Evolutionary conservation across 2,329 filamentous ascomycete genomes (phyloP), one percentile per base, ranked within the genome.

Genomic region (Aspergillus novoparasiticus): DNA sequence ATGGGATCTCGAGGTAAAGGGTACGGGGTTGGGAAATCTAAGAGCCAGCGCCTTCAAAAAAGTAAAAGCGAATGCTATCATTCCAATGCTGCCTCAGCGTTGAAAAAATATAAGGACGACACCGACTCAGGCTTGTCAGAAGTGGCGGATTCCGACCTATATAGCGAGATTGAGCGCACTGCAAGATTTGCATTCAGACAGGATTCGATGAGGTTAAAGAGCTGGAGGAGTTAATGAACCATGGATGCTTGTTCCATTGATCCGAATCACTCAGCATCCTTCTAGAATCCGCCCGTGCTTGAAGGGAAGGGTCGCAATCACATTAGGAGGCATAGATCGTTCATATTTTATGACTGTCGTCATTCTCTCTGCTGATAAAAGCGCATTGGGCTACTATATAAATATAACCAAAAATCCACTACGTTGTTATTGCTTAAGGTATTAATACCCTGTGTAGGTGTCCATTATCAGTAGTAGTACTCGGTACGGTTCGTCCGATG

Each of bases 141-240:
- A 59, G 57, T 66, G 56, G 45, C 53, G 45, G 67, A 76, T 65
- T 53, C 66, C 64, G 66, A 75, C 64, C n/a, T 73, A 60, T 71
- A 69, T 60, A 65, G 76, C 51, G 69, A 76, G 46, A 66, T 74
- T 36, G 71, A 76, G 43, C 67, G 73, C 53, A 60, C 61, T 8
- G 65, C 71, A 28, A 69, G 71, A 19, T 75, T 76, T 64, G 73
- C 71, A 14, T 79, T 80, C 62, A 71, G 72, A 55, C 70, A 76
- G 43, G 77, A 81, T 58, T 66, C 78, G n/a, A 63, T 73, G 28
- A 75, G 73, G 61, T 71, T 79, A 66, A 78, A 74, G 68, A 76
- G 73, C 60, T 79, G 77, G 69, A 70, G 69, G 61, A 6, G 34
- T n/a, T 16, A 26, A 26, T 56, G 11, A 34, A 32, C 6, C 12